Percentiles rank a stretch among this genome's conserved stretches.
Conservation (phyloP, 2,329 filamentous ascomycete genomes). For the Huntiella bhutanensis region DNA sequence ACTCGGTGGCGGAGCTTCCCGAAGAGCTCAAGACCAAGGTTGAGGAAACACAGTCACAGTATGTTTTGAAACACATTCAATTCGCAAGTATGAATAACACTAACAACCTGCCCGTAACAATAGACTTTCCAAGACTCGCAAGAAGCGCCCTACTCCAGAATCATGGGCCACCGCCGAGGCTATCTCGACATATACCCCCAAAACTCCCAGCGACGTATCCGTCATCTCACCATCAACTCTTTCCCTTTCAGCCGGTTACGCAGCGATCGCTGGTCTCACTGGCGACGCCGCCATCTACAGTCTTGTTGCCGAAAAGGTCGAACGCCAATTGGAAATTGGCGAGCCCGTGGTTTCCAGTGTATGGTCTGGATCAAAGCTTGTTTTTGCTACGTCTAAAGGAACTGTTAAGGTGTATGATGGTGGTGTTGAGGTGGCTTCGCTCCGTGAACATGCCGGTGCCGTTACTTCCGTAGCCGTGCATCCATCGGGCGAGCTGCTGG, state of each 20-base stretch:
- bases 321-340: constrained; percentile 46
- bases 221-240: constrained; percentile 32
- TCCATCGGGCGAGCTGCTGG: constrained; percentile 64
- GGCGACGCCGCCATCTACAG: constrained; percentile 62
- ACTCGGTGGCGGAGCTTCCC: constrained; percentile 53
- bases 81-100: neutral
- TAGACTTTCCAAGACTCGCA: constrained; percentile 71
- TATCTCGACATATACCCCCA: constrained; percentile 32
- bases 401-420: constrained; percentile 62
- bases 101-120: constrained; percentile 1
- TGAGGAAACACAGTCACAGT: constrained; percentile 65
- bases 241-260: constrained; percentile 39
- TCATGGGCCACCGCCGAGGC: constrained; percentile 66
- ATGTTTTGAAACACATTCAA: constrained; percentile 21
- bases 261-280: constrained; percentile 55
- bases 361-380: constrained; percentile 49
- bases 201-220: constrained; percentile 26
- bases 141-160: constrained; percentile 71
- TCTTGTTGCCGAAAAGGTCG: constrained; percentile 44
- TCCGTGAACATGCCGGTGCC: constrained; percentile 67
- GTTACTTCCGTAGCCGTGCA: constrained; percentile 64
- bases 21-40: constrained; percentile 53
- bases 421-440: constrained; percentile 47
- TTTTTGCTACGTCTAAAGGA: constrained; percentile 58
- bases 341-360: constrained; percentile 46